Percentiles rank a stretch among this genome's conserved stretches.
Evolutionary conservation across 257 asterid species (phyloP).

Genomic region (Nicotiana tomentosiformis): DNA sequence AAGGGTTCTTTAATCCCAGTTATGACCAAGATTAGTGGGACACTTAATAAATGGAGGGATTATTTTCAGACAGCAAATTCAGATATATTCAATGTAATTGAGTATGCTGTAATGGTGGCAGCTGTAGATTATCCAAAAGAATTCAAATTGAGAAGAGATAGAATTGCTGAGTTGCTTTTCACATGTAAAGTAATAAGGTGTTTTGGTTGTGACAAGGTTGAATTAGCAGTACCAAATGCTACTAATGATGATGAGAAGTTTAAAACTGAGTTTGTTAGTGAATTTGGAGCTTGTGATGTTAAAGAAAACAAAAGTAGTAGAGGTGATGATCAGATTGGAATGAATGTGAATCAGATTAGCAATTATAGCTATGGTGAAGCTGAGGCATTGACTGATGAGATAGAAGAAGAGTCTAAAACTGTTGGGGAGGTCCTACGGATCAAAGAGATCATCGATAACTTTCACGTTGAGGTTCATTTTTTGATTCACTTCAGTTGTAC

Average conservation of each 20-base stretch:
- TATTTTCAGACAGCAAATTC: slow-evolving; percentile 30
- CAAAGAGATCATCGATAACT: slow-evolving; percentile 54
- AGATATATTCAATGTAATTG: slow-evolving; percentile 33
- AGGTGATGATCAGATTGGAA: slow-evolving; percentile 20
- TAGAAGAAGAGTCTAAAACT: neutral
- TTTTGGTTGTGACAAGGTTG: slow-evolving; percentile 52
- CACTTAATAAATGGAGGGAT: slow-evolving; percentile 44
- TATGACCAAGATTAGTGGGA: slow-evolving; percentile 21
- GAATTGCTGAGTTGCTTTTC: slow-evolving; percentile 40
- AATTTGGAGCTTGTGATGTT: slow-evolving; percentile 18
- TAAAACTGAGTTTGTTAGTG: slow-evolving; percentile 29
- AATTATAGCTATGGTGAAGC: slow-evolving; percentile 55
- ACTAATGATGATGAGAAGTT: slow-evolving; percentile 30
- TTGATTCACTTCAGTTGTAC: neutral
- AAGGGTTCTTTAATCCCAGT: neutral
- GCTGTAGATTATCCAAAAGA: slow-evolving; percentile 42
- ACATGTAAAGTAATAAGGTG: slow-evolving; percentile 38
- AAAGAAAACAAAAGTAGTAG: slow-evolving; percentile 45
- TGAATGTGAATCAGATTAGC: slow-evolving; percentile 37
- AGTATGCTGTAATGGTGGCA: slow-evolving; percentile 46
- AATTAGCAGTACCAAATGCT: slow-evolving; percentile 43
- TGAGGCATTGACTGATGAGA: slow-evolving; percentile 50
- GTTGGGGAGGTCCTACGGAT: slow-evolving; percentile 61
- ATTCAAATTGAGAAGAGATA: slow-evolving; percentile 37
- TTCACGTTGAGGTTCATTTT: slow-evolving; percentile 48